Percentiles rank a stretch among this genome's conserved stretches.
Evolutionary conservation across 441 rosid genomes (phyloP).

Genomic region (Eugenia klotzschiana): DNA sequence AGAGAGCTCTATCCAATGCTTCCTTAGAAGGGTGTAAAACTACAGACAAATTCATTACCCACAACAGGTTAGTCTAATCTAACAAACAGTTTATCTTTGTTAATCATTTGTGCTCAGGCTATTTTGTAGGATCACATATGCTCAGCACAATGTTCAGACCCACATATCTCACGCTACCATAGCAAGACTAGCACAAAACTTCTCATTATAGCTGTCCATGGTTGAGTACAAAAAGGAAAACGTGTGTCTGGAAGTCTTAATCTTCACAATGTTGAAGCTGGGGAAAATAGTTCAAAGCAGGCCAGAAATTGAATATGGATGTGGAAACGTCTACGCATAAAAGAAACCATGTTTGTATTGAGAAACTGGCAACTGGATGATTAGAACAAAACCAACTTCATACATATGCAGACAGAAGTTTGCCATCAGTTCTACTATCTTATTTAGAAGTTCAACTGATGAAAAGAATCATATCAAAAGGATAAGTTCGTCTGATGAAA

Average conservation of each 20-base stretch:
- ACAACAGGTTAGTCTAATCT: not conserved
- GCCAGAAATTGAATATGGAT: not conserved
- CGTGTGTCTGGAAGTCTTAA: not conserved
- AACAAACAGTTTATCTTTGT: not conserved
- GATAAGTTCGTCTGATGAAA: not conserved
- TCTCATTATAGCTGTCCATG: not conserved
- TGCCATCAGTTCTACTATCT: not conserved
- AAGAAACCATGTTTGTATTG: not conserved
- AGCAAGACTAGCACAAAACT: not conserved
- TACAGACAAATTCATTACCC: not conserved
- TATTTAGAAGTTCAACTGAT: not conserved
- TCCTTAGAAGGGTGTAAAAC: not conserved
- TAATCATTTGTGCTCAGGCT: not conserved
- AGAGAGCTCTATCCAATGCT: not conserved
- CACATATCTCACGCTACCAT: not conserved
- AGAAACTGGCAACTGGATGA: not conserved
- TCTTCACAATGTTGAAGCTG: not conserved
- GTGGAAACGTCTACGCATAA: not conserved
- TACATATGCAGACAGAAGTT: not conserved
- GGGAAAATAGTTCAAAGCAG: not conserved
- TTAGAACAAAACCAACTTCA: not conserved
- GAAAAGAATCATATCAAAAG: not conserved
- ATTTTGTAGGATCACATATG: not conserved
- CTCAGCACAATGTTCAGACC: not conserved
- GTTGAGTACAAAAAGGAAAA: not conserved